Base-by-base conservation (phyloP, 2,329 filamentous ascomycete genomes). In the Epicoccum nigrum region DNA sequence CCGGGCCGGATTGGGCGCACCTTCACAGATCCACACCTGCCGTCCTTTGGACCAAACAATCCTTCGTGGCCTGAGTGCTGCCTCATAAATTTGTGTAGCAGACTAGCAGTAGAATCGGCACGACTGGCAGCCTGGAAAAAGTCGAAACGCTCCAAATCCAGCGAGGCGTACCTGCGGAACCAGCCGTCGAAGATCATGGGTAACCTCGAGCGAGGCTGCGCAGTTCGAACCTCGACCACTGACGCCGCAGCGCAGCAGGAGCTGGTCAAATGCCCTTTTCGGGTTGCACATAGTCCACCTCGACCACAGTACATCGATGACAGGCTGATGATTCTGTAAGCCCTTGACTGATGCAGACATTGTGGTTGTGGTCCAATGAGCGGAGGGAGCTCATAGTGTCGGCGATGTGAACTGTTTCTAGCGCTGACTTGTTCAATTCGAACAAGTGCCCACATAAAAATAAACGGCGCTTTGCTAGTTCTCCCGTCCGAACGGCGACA, bases 401-500 rank as follows among this genome's bases (percentile, higher is more conserved):
- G 43, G 43, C 38, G 23, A 40, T 39, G 28, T 27, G 39, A 39
- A 39, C 43, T 39, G 43, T 32, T 55, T 50, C 49, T 65, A 63
- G 62, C 46, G 62, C 59, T 63, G 59, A 65, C 55, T 54, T 56
- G 47, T 33, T 50, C 45, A 44, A 48, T 43, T 55, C 31, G 33
- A 40, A 43, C 45, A 37, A 40, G 20, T 51, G 45, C 54, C 58
- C 42, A 57, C 51, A 55, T 58, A 40, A 56, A 58, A 63, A 56
- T 56, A 53, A 60, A 55, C 54, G 25, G 52, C 55, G 55, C 51
- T 47, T 49, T 47, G 39, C 43, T 46, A 52, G 43, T 20, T 28
- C 16, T 32, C 28, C 49, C 21, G 38, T 39, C 4, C 8, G 32
- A 33, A 30, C 15, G 27, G 20, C 21, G 13, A 47, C 28, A 17